Evolutionary conservation across 2,329 filamentous ascomycete species (phyloP).

Genomic region (Tolypocladium paradoxum): DNA sequence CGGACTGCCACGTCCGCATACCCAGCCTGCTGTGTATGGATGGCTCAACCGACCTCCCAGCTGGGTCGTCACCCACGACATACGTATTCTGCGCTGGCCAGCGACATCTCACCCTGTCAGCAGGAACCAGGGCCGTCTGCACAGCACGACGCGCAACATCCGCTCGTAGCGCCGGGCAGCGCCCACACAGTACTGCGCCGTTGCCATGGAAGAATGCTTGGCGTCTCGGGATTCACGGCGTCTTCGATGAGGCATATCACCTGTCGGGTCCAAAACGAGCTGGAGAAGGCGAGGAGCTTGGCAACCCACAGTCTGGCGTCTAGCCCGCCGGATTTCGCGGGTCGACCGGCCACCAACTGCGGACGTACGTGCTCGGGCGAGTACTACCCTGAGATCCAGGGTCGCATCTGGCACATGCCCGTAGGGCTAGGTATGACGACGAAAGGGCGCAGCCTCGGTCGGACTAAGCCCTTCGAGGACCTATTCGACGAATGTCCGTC

Average conservation of each 20-base stretch:
- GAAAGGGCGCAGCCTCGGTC: neutral
- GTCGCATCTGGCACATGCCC: neutral
- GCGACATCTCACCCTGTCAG: neutral
- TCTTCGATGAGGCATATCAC: neutral
- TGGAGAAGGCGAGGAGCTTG: no score
- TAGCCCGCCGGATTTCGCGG: neutral
- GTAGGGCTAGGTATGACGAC: conserved; percentile 1
- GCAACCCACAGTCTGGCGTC: neutral
- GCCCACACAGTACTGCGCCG: neutral
- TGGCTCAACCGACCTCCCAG: neutral
- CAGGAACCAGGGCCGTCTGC: neutral
- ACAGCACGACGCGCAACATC: neutral
- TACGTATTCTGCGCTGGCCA: neutral
- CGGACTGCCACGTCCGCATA: neutral
- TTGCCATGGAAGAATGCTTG: neutral
- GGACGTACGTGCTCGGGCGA: neutral
- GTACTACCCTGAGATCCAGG: neutral
- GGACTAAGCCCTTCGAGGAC: neutral
- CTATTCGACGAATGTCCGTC: neutral
- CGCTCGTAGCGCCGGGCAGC: neutral
- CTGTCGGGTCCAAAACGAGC: neutral
- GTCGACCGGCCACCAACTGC: neutral
- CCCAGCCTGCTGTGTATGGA: neutral
- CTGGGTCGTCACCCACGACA: neutral
- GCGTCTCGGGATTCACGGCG: neutral